Evolutionary conservation across 768 basidiomycete genomes (phyloP).

Genomic region (Suillus brevipes): DNA sequence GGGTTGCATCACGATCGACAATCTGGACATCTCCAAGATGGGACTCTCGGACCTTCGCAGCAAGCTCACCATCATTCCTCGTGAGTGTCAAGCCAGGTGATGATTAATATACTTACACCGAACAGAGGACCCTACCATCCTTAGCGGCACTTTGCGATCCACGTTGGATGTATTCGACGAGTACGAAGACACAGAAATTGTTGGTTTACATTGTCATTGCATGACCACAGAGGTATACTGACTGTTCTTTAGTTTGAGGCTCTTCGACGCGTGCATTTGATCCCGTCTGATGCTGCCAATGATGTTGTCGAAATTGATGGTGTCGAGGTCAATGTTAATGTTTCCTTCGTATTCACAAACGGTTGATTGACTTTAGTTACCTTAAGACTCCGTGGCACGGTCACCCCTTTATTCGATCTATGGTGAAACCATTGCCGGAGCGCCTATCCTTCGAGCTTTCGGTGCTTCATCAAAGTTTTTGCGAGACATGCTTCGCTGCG

Average conservation of each 20-base stretch:
- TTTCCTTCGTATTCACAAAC: slow-evolving; percentile 34
- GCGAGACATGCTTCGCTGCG: slow-evolving; percentile 79
- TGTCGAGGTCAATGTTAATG: slow-evolving; percentile 63
- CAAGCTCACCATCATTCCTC: slow-evolving; percentile 74
- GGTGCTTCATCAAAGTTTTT: slow-evolving; percentile 87
- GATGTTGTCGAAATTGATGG: slow-evolving; percentile 39
- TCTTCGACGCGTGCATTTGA: slow-evolving; percentile 80
- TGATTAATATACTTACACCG: not conserved
- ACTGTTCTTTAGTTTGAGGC: slow-evolving; percentile 62
- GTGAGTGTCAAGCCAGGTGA: slow-evolving; percentile 37
- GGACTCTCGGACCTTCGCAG: slow-evolving; percentile 82
- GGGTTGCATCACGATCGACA: slow-evolving; percentile 75
- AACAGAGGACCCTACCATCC: slow-evolving; percentile 84
- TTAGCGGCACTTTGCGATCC: slow-evolving; percentile 79
- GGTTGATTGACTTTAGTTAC: not conserved
- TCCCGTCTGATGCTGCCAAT: slow-evolving; percentile 54
- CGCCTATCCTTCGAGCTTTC: slow-evolving; percentile 71
- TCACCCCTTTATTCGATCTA: slow-evolving; percentile 50
- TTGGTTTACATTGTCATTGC: slow-evolving; percentile 35
- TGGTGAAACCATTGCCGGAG: slow-evolving; percentile 51
- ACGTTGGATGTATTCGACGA: slow-evolving; percentile 86
- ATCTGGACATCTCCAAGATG: slow-evolving; percentile 73
- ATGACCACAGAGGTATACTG: not conserved
- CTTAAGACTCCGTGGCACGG: slow-evolving; percentile 46
- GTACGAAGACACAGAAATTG: slow-evolving; percentile 82